These are phyloP conservation scores for Boechera stricta DNA, from an alignment of 345 rosid species.

Conservation along the genomic window DNA sequence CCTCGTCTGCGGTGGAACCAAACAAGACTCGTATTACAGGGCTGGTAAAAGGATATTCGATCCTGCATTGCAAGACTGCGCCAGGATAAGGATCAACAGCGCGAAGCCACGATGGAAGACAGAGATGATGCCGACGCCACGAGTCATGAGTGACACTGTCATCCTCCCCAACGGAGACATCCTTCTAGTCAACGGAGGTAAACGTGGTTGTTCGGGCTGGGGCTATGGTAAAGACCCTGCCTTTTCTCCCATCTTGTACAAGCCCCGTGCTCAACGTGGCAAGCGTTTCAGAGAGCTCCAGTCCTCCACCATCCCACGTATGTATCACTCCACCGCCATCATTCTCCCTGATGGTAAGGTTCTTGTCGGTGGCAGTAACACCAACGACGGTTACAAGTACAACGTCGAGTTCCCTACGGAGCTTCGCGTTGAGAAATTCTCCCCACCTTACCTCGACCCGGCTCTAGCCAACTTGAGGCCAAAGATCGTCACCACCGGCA, in stretches of 20 bases:
- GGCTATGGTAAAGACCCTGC: slow-evolving; percentile 69
- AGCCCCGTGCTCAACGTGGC: slow-evolving; percentile 28
- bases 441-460: slow-evolving; percentile 71
- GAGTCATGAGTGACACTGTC: slow-evolving; percentile 77
- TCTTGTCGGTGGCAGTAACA: slow-evolving; percentile 74
- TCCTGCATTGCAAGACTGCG: slow-evolving; percentile 66
- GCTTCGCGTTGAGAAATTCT: slow-evolving; percentile 71
- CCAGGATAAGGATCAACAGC: slow-evolving; percentile 56
- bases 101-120: slow-evolving; percentile 60
- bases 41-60: slow-evolving; percentile 51
- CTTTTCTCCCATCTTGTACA: slow-evolving; percentile 59
- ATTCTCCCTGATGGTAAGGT: slow-evolving; percentile 66
- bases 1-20: slow-evolving; percentile 66
- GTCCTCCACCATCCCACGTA: slow-evolving; percentile 56
- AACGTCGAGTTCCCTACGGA: slow-evolving; percentile 70
- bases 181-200: slow-evolving; percentile 75
- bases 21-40: slow-evolving; percentile 49
- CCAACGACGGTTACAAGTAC: slow-evolving; percentile 62
- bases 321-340: slow-evolving; percentile 69
- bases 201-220: slow-evolving; percentile 74
- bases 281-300: slow-evolving; percentile 52
- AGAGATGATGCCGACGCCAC: slow-evolving; percentile 68
- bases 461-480: slow-evolving; percentile 44
- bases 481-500: slow-evolving; percentile 35
- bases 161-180: slow-evolving; percentile 77